A percentile compares a stretch with the other conserved stretches of the same genome.
Conservation (phyloP, 1,139 yeast genomes). For the Yamadazyma sp. region DNA sequence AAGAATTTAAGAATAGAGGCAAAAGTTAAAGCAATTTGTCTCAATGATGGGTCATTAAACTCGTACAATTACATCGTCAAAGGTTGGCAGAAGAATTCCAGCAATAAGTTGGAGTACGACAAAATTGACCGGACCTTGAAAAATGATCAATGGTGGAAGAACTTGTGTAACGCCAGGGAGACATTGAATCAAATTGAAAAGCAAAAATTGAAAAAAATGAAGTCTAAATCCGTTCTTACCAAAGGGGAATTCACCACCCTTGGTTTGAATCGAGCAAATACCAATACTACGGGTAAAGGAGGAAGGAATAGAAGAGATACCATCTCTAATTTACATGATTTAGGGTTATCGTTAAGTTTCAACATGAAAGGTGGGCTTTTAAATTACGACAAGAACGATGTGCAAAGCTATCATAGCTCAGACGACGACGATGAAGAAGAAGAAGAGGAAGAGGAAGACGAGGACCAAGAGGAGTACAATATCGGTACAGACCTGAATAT, state of each 20-base stretch:
- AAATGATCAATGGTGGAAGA: constrained; percentile 64
- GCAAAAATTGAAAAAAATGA: constrained; percentile 15
- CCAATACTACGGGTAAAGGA: constrained; percentile 8
- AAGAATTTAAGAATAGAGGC: constrained; percentile 84
- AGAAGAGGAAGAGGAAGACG: constrained; percentile 9
- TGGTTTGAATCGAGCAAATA: constrained; percentile 23
- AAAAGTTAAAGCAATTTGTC: constrained; percentile 66
- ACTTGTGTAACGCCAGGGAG: constrained; percentile 56
- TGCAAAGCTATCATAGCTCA: constrained; percentile 16
- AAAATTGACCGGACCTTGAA: constrained; percentile 33
- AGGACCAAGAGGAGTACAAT: neutral
- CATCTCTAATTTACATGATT: constrained; percentile 60
- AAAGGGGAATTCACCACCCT: constrained; percentile 20
- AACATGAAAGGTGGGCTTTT: constrained; percentile 56
- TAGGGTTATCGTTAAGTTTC: constrained; percentile 66
- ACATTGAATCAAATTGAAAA: constrained; percentile 40
- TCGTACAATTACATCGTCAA: constrained; percentile 76
- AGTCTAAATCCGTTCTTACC: constrained; percentile 4
- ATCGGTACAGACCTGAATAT: neutral
- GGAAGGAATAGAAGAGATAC: constrained; percentile 43
- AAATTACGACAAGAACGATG: constrained; percentile 21
- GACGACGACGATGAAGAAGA: constrained; percentile 19
- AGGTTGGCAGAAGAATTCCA: constrained; percentile 46
- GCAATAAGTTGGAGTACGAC: constrained; percentile 28
- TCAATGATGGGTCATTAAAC: constrained; percentile 58